These are phyloP conservation scores for Inonotus obliquus DNA, from an alignment of 1,284 basidiomycete species.

Conservation along the genomic window DNA sequence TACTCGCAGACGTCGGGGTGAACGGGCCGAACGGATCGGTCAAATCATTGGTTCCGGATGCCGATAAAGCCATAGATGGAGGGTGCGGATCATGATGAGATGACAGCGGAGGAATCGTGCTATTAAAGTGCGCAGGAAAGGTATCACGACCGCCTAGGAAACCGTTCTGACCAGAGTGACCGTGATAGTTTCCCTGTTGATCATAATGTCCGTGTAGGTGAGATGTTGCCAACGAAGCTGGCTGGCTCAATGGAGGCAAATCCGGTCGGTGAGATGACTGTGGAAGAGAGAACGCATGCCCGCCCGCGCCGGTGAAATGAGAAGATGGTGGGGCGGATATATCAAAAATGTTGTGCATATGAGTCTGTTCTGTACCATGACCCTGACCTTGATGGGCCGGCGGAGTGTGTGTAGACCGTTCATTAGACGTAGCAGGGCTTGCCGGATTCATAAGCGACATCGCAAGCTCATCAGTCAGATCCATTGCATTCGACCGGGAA, in stretches of 20 bases:
- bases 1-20: constrained; percentile 10
- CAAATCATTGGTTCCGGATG: background rate
- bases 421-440: constrained; percentile 32
- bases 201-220: constrained; percentile 12
- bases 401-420: constrained; percentile 34
- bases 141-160: constrained; percentile 10
- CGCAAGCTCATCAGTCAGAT: constrained; percentile 62
- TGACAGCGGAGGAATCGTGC: constrained; percentile 16
- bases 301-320: constrained; percentile 19
- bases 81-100: constrained; percentile 12
- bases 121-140: constrained; percentile 19
- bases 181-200: constrained; percentile 10
- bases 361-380: constrained; percentile 26
- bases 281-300: constrained; percentile 18
- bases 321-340: constrained; percentile 42
- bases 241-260: constrained; percentile 14
- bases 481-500: constrained; percentile 39
- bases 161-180: background rate
- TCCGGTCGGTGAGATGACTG: constrained; percentile 17
- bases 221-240: constrained; percentile 15
- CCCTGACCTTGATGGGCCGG: constrained; percentile 17
- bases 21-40: constrained; percentile 5
- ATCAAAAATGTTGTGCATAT: constrained; percentile 70
- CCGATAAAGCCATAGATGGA: background rate
- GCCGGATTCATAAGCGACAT: constrained; percentile 42